phyloP scores from a whole-genome alignment of 768 basidiomycete genomes.

The Dentipellis fragilis region DNA sequence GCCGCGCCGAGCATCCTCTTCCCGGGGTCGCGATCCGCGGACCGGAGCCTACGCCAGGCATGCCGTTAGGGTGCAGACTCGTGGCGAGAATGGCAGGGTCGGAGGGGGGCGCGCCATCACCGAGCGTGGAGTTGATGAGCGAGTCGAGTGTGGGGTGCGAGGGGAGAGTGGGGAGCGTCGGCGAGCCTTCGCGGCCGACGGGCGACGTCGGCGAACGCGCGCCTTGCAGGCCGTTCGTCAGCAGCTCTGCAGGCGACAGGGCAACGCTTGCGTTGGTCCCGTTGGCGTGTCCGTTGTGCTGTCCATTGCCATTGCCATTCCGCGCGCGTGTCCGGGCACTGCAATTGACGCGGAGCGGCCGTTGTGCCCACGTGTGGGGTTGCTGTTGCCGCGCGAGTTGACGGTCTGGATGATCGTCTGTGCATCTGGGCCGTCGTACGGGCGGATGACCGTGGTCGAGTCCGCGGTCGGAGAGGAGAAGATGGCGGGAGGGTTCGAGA shows the following conservation, averaged over 20 bases:
- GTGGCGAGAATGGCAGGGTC: conserved; percentile 65
- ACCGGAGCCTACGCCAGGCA: conserved; percentile 23
- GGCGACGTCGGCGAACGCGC: conserved; percentile 12
- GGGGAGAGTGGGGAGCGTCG: conserved; percentile 72
- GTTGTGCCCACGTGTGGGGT: conserved; percentile 59
- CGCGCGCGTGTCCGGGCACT: conserved; percentile 36
- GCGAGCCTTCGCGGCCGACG: conserved; percentile 44
- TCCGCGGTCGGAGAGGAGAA: conserved; percentile 48
- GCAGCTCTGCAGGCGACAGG: conserved; percentile 2
- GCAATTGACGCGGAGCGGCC: conserved; percentile 33
- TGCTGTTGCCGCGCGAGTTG: conserved; percentile 44
- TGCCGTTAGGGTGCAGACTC: conserved; percentile 30
- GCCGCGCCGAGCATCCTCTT: conserved; percentile 86
- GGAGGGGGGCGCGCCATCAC: conserved; percentile 34
- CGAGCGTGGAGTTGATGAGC: conserved; percentile 68
- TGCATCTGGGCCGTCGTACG: conserved; percentile 93
- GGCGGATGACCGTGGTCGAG: conserved; percentile 56
- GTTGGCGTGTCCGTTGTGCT: conserved; percentile 18
- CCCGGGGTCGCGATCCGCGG: conserved; percentile 79
- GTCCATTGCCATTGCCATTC: conserved; percentile 19
- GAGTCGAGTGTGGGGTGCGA: conserved; percentile 80
- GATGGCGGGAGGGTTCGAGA: conserved; percentile 72
- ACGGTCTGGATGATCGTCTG: conserved; percentile 77
- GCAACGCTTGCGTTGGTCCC: conserved; percentile 13
- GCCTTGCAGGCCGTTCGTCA: neutral